Evolutionary conservation across 2,329 filamentous ascomycete genomes (phyloP).

Genomic region (Colletotrichum liriopes): DNA sequence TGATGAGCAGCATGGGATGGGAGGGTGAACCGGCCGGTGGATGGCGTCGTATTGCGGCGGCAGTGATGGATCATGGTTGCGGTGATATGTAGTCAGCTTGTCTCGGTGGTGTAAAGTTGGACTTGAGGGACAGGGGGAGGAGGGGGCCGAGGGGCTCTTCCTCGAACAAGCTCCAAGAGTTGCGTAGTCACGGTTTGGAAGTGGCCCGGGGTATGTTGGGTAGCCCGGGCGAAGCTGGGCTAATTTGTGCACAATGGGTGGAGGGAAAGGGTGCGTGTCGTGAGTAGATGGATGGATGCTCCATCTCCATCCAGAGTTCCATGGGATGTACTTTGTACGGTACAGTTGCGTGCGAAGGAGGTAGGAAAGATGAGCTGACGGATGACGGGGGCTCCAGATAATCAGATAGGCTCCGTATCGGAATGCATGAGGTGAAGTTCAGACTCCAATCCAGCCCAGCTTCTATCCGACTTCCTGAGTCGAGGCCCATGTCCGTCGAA

Average conservation of each 20-base stretch:
- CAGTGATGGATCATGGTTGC: constrained; percentile 19
- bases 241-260: constrained; percentile 7
- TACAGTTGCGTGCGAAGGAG: neutral
- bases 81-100: constrained; percentile 8
- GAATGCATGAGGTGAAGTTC: constrained; percentile 9
- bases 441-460: neutral
- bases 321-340: constrained; percentile 23
- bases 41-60: constrained; percentile 26
- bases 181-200: constrained; percentile 6
- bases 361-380: constrained; percentile 12
- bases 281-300: constrained; percentile 17
- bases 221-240: neutral
- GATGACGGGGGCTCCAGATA: constrained; percentile 13
- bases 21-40: constrained; percentile 23
- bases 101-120: neutral
- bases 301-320: constrained; percentile 21
- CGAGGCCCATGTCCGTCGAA: neutral
- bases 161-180: constrained; percentile 9
- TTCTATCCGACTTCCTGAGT: neutral
- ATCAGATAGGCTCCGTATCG: constrained; percentile 9
- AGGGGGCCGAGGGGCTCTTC: neutral
- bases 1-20: constrained; percentile 36
- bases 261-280: constrained; percentile 28
- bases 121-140: neutral
- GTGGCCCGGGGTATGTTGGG: constrained; percentile 23